These are phyloP conservation scores for Phytophthora palmivora DNA, from an alignment of 352 stramenopile genomes.

Conservation along the genomic window DNA sequence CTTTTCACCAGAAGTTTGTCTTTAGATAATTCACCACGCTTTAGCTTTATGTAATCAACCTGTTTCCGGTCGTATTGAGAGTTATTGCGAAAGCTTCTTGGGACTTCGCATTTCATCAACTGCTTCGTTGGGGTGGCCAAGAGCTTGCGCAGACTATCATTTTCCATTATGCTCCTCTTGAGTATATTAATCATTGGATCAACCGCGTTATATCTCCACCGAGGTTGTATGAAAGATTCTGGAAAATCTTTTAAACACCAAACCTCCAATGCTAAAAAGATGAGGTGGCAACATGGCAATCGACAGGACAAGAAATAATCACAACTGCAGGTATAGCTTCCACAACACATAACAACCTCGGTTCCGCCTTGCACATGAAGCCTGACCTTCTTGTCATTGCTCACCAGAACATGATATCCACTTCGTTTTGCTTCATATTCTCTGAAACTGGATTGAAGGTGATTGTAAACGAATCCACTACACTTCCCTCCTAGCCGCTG, in stretches of 20 bases:
- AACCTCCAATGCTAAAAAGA: not conserved
- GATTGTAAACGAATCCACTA: not conserved
- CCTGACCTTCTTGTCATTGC: not conserved
- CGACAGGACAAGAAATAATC: not conserved
- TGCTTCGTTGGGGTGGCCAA: not conserved
- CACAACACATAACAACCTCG: not conserved
- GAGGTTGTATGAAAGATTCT: not conserved
- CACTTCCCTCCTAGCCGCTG: not conserved
- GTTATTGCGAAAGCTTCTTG: constrained; percentile 5
- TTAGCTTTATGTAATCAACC: constrained; percentile 1
- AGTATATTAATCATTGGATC: not conserved
- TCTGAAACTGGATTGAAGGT: not conserved
- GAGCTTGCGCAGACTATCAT: not conserved
- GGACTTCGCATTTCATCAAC: not conserved
- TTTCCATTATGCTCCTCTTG: not conserved
- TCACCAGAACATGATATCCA: not conserved
- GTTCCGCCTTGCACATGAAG: not conserved
- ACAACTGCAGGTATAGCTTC: not conserved
- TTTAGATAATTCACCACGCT: not conserved
- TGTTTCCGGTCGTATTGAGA: not conserved
- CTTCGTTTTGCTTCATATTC: not conserved
- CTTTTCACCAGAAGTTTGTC: constrained; percentile 2
- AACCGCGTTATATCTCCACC: not conserved
- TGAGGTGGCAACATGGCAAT: not conserved
- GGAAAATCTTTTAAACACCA: not conserved